Evolutionary conservation across 2,329 filamentous ascomycete genomes (phyloP).

Genomic region (Claviceps maximensis): DNA sequence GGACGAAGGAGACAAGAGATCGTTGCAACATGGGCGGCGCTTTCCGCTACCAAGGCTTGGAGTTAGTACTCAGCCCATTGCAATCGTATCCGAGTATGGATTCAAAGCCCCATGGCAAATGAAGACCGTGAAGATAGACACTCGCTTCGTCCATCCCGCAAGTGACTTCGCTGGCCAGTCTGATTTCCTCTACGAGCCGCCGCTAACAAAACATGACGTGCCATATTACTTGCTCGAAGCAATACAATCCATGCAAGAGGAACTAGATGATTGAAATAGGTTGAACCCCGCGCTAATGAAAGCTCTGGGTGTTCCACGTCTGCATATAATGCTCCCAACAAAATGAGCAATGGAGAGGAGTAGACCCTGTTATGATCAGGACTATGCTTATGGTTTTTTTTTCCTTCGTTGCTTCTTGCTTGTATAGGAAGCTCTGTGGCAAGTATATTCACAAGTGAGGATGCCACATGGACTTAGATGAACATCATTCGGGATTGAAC

Average conservation of each 20-base stretch:
- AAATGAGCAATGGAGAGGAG: neutral
- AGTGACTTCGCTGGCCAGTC: conserved; percentile 1
- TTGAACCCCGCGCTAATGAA: neutral
- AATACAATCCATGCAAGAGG: conserved; percentile 4
- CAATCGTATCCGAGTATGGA: conserved; percentile 8
- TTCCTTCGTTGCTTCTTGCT: neutral
- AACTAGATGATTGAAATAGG: conserved; percentile 4
- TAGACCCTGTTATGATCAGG: neutral
- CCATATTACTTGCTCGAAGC: conserved; percentile 4
- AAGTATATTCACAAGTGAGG: neutral
- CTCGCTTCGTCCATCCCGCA: conserved; percentile 8
- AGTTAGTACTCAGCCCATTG: conserved; percentile 6
- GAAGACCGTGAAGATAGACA: conserved; percentile 13
- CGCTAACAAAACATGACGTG: conserved; percentile 5
- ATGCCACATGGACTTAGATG: neutral
- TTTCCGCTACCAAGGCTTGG: conserved; percentile 21
- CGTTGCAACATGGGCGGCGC: conserved; percentile 13
- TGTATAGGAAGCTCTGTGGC: neutral
- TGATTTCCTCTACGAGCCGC: neutral
- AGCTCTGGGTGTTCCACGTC: neutral
- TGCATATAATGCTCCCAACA: neutral
- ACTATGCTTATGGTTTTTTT: neutral
- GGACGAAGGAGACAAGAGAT: conserved; percentile 20
- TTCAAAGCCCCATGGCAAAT: conserved; percentile 15
- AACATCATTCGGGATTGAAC: neutral